Conservation (phyloP, 768 basidiomycete species). For the Boletus rufocinnamomeus region DNA sequence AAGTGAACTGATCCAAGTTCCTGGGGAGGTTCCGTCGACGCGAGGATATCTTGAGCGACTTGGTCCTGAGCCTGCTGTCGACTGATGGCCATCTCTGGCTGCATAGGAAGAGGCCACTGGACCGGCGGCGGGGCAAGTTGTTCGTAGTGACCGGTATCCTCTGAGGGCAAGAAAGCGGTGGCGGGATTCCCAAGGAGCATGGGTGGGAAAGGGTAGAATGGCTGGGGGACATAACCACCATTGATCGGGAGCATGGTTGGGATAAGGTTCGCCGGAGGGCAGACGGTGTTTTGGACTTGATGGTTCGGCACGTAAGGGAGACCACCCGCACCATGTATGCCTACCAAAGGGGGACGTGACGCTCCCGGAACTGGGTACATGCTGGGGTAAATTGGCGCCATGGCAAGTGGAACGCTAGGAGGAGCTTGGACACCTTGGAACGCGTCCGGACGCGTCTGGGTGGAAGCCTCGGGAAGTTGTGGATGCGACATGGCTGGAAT, state of each 20-base stretch:
- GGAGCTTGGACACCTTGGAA: not conserved
- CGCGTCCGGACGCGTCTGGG: not conserved
- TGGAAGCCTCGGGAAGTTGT: not conserved
- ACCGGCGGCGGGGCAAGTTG: no score
- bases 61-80: not conserved
- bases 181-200: not conserved
- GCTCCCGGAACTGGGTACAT: not conserved
- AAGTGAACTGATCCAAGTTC: not conserved
- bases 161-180: not conserved
- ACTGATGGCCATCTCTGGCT: not conserved
- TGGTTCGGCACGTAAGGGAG: not conserved
- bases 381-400: not conserved
- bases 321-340: no score
- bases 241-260: not conserved
- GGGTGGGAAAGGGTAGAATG: no score
- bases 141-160: not conserved
- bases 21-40: not conserved
- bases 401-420: no score
- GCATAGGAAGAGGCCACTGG: not conserved
- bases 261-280: not conserved
- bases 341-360: not conserved
- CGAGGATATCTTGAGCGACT: not conserved
- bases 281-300: not conserved
- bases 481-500: not conserved
- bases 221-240: not conserved